Conservation (phyloP, 2,329 filamentous ascomycete genomes). For the Penicillium sp. region DNA sequence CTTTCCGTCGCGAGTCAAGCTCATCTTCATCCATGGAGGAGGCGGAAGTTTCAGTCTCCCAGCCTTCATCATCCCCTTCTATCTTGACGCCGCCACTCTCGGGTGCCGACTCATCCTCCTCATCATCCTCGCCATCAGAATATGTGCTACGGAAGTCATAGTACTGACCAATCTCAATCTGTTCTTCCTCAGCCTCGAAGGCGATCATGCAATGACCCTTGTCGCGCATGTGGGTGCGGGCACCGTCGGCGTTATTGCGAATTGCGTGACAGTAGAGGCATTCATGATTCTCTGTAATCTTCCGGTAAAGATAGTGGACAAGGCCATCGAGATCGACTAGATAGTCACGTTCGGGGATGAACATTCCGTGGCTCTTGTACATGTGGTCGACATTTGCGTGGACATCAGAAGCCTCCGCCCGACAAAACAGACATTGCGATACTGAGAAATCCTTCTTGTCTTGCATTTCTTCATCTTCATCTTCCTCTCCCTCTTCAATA, state of each 20-base stretch:
- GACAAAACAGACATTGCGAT: slow-evolving; percentile 80
- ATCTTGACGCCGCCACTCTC: slow-evolving; percentile 59
- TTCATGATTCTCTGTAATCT: slow-evolving; percentile 72
- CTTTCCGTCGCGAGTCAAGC: slow-evolving; percentile 76
- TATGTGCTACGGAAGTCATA: slow-evolving; percentile 97
- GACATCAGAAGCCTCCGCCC: slow-evolving; percentile 69
- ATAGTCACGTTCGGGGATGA: slow-evolving; percentile 84
- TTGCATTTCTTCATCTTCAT: slow-evolving; percentile 42
- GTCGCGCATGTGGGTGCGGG: slow-evolving; percentile 96
- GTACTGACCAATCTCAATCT: slow-evolving; percentile 89
- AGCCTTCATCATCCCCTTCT: slow-evolving; percentile 64
- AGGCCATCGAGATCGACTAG: slow-evolving; percentile 77
- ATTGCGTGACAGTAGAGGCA: slow-evolving; percentile 84
- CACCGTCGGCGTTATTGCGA: slow-evolving; percentile 69
- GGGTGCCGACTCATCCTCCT: slow-evolving; percentile 54
- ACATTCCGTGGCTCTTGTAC: slow-evolving; percentile 89
- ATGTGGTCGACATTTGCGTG: slow-evolving; percentile 80
- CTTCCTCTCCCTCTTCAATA: slow-evolving; percentile 49
- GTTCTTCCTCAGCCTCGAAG: slow-evolving; percentile 79
- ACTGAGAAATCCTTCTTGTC: slow-evolving; percentile 43
- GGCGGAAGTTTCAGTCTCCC: slow-evolving; percentile 91
- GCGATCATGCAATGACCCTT: slow-evolving; percentile 96
- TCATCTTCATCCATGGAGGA: slow-evolving; percentile 83
- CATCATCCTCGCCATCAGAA: slow-evolving; percentile 67
- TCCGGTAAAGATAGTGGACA: slow-evolving; percentile 68